phyloP scores from a whole-genome alignment of 2,329 filamentous ascomycete species.

The Furcasterigmium furcatum region DNA sequence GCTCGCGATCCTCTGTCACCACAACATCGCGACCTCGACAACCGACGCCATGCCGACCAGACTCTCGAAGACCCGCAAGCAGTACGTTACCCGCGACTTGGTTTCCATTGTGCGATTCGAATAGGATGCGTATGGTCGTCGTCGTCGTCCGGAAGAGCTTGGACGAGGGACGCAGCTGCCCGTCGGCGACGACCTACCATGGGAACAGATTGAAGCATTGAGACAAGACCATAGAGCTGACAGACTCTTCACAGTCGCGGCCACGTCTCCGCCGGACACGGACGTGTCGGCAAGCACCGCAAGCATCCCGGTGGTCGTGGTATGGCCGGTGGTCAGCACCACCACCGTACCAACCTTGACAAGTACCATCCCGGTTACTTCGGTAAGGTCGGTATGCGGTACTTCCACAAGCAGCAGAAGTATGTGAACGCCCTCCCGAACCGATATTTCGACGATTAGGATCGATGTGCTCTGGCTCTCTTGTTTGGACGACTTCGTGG shows the following conservation, averaged over 20 bases:
- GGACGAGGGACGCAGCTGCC: background rate
- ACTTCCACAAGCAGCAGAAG: slow-evolving; percentile 94
- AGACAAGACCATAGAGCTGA: background rate
- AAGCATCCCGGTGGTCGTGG: slow-evolving; percentile 83
- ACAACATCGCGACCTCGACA: slow-evolving; percentile 19
- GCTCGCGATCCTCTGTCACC: slow-evolving; percentile 2
- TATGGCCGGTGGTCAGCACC: slow-evolving; percentile 98
- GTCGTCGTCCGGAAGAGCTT: background rate
- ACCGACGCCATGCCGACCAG: slow-evolving; percentile 68
- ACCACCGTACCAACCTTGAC: slow-evolving; percentile 82
- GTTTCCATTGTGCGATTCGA: background rate
- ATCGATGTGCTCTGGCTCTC: slow-evolving; percentile 5
- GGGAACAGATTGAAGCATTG: background rate
- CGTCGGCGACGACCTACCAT: background rate
- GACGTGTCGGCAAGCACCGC: slow-evolving; percentile 98
- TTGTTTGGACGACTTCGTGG: background rate
- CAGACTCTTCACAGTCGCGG: slow-evolving; percentile 64
- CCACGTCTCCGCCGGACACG: slow-evolving; percentile 97
- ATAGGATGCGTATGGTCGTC: background rate
- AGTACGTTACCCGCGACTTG: slow-evolving; percentile 48
- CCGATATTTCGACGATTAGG: background rate
- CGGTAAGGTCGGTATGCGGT: slow-evolving; percentile 91
- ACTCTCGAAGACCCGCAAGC: slow-evolving; percentile 74
- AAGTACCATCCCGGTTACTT: slow-evolving; percentile 86
- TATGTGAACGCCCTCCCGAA: slow-evolving; percentile 7